These are phyloP conservation scores for Westerdykella aurantiaca DNA, from an alignment of 2,329 filamentous ascomycete genomes.

Conservation along the genomic window DNA sequence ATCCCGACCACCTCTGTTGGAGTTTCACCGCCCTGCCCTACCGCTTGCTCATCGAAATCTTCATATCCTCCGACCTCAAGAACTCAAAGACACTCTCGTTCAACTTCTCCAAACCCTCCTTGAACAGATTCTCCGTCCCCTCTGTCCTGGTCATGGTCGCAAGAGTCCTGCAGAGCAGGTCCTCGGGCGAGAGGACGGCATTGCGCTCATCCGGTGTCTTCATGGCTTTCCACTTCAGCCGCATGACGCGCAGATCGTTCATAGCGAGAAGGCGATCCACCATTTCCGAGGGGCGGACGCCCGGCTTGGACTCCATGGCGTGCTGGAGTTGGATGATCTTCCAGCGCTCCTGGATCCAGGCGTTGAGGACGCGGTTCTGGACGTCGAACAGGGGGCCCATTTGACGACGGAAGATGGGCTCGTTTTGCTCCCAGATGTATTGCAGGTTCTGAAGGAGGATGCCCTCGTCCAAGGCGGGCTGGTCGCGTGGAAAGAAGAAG, in stretches of 20 bases:
- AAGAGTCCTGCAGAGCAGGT: slow-evolving; percentile 30
- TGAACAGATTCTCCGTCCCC: slow-evolving; percentile 30
- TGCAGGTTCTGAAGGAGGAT: slow-evolving; percentile 23
- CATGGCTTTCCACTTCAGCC: slow-evolving; percentile 36
- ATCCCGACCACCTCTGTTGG: no score
- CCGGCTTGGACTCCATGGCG: slow-evolving; percentile 18
- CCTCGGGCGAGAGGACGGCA: slow-evolving; percentile 21
- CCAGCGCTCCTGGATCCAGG: slow-evolving; percentile 29
- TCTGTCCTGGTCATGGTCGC: slow-evolving; percentile 30
- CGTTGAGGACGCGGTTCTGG: slow-evolving; percentile 21
- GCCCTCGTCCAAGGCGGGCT: slow-evolving; percentile 20
- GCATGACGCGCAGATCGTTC: slow-evolving; percentile 31
- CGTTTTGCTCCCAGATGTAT: slow-evolving; percentile 24
- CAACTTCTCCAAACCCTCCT: slow-evolving; percentile 25
- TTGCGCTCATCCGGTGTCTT: slow-evolving; percentile 20
- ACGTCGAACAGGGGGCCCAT: slow-evolving; percentile 23
- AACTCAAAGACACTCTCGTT: slow-evolving; percentile 29
- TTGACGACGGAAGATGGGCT: slow-evolving; percentile 21
- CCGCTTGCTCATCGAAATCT: slow-evolving; percentile 22
- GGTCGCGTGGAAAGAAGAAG: slow-evolving; percentile 24
- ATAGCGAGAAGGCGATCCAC: slow-evolving; percentile 29
- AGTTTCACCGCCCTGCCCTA: no score
- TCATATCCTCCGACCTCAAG: slow-evolving; percentile 25
- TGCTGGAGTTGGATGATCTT: slow-evolving; percentile 24
- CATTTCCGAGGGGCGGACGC: slow-evolving; percentile 20